phyloP scores from a whole-genome alignment of 768 basidiomycete species.

The Boletellus ananiceps region DNA sequence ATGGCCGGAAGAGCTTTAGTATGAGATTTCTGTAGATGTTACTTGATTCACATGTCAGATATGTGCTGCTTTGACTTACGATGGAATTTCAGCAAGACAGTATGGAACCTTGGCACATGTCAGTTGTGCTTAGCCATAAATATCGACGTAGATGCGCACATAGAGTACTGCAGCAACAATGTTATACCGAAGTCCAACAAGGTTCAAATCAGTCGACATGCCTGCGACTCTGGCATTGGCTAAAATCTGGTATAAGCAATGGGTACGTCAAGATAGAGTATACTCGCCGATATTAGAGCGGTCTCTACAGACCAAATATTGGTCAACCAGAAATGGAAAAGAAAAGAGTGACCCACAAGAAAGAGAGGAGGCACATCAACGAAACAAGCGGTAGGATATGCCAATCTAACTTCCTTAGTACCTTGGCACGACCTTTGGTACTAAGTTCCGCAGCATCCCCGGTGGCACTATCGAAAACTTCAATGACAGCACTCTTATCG shows the following conservation, averaged over 20 bases:
- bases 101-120: slow-evolving; percentile 29
- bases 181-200: slow-evolving; percentile 34
- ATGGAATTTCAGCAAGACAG: slow-evolving; percentile 33
- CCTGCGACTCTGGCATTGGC: slow-evolving; percentile 43
- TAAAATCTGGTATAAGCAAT: slow-evolving; percentile 4
- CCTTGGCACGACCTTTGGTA: background rate
- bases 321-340: background rate
- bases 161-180: slow-evolving; percentile 38
- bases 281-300: slow-evolving; percentile 41
- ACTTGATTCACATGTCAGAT: background rate
- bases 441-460: background rate
- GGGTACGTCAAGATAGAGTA: background rate
- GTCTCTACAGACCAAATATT: slow-evolving; percentile 27
- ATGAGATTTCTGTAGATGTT: slow-evolving; percentile 28
- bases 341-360: slow-evolving; percentile 10
- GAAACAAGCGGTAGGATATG: slow-evolving; percentile 17
- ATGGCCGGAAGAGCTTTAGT: slow-evolving; percentile 31
- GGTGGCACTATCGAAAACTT: background rate
- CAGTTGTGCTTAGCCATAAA: background rate
- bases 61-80: slow-evolving; percentile 22
- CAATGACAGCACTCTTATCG: background rate
- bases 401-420: slow-evolving; percentile 21
- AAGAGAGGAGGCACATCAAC: slow-evolving; percentile 14
- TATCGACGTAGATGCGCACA: slow-evolving; percentile 10
- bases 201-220: slow-evolving; percentile 36